These are phyloP conservation scores for Aspergillus sp. DNA, from an alignment of 2,329 filamentous ascomycete genomes.

Conservation along the genomic window DNA sequence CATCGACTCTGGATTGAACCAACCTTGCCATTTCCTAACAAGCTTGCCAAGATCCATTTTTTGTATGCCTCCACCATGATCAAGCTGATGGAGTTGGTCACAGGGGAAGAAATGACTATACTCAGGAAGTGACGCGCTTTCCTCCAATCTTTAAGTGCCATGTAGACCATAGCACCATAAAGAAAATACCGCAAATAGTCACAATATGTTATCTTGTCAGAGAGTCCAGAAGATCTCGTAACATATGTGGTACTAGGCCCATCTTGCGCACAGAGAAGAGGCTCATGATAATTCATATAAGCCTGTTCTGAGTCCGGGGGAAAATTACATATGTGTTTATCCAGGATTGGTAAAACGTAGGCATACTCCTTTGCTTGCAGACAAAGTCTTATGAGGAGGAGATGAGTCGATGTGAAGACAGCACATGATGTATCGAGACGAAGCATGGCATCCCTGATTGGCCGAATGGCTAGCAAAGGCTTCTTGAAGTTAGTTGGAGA, in stretches of 20 bases:
- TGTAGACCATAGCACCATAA: slow-evolving; percentile 60
- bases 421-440: slow-evolving; percentile 39
- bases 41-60: slow-evolving; percentile 76
- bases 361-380: slow-evolving; percentile 37
- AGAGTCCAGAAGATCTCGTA: slow-evolving; percentile 33
- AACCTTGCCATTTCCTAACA: slow-evolving; percentile 65
- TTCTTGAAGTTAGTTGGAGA: slow-evolving; percentile 16
- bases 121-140: slow-evolving; percentile 60
- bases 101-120: slow-evolving; percentile 63
- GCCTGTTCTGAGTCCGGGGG: slow-evolving; percentile 22
- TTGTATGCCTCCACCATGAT: slow-evolving; percentile 88
- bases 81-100: slow-evolving; percentile 60
- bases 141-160: slow-evolving; percentile 57
- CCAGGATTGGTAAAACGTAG: slow-evolving; percentile 36
- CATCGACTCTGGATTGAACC: slow-evolving; percentile 13
- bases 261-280: slow-evolving; percentile 25
- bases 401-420: slow-evolving; percentile 41
- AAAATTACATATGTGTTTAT: slow-evolving; percentile 39
- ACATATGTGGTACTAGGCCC: slow-evolving; percentile 30
- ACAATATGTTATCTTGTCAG: slow-evolving; percentile 33
- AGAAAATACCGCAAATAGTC: slow-evolving; percentile 62
- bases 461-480: slow-evolving; percentile 35
- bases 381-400: slow-evolving; percentile 36
- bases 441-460: slow-evolving; percentile 40
- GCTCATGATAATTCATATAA: slow-evolving; percentile 16